phyloP scores from a whole-genome alignment of 2,329 filamentous ascomycete species.

The Thermomyces lanuginosus region DNA sequence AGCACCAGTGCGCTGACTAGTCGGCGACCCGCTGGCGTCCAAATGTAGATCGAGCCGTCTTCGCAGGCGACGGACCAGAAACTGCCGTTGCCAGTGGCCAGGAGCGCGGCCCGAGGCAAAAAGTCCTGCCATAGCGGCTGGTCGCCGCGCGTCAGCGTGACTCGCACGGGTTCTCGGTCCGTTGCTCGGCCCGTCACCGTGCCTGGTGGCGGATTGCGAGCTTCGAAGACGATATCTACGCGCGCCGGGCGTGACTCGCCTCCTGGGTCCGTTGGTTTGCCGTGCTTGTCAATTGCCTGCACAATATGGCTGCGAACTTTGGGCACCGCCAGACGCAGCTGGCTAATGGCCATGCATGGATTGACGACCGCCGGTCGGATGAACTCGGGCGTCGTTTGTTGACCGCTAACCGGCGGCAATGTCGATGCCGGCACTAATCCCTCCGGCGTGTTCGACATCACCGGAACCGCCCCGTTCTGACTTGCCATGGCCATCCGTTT shows the following conservation, averaged over 20 bases:
- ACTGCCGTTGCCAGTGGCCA: constrained; percentile 74
- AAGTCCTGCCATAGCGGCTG: constrained; percentile 86
- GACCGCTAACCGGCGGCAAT: constrained; percentile 41
- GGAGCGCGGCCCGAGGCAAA: constrained; percentile 67
- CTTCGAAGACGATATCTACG: constrained; percentile 69
- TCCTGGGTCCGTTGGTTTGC: constrained; percentile 28
- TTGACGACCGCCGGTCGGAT: constrained; percentile 76
- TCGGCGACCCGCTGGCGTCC: constrained; percentile 80
- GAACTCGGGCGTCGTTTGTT: constrained; percentile 60
- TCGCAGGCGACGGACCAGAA: constrained; percentile 92
- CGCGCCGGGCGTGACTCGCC: constrained; percentile 33
- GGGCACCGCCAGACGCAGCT: constrained; percentile 73
- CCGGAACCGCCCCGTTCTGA: constrained; percentile 52
- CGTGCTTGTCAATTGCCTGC: constrained; percentile 51
- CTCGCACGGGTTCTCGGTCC: constrained; percentile 64
- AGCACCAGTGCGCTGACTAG: constrained; percentile 70
- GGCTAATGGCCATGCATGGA: constrained; percentile 63
- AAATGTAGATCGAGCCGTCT: constrained; percentile 75
- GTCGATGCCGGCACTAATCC: constrained; percentile 62
- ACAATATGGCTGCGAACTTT: constrained; percentile 71
- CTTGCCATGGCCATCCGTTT: constrained; percentile 44
- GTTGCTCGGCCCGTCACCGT: constrained; percentile 43
- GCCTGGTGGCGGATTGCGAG: constrained; percentile 56
- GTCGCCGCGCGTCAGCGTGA: constrained; percentile 67
- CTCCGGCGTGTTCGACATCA: constrained; percentile 60